These are phyloP conservation scores for Coniochaeta pulveracea DNA, from an alignment of 2,329 filamentous ascomycete species.

Conservation along the genomic window DNA sequence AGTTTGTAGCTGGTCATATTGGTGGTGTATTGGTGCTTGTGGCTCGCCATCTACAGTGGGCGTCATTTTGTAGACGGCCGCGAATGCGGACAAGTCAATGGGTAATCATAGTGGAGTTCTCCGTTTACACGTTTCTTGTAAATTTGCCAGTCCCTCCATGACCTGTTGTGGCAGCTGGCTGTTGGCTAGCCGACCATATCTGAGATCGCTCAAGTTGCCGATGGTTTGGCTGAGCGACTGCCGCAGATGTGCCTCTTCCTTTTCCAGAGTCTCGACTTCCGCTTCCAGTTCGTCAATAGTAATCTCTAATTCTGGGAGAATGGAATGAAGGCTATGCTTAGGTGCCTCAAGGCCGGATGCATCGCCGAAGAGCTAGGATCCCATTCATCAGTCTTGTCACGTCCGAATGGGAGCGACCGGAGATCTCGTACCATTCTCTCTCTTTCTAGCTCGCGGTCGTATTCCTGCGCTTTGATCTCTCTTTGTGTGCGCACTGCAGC, in stretches of 20 bases:
- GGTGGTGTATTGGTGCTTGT: no score
- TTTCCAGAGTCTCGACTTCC: conserved; percentile 54
- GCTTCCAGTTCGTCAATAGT: conserved; percentile 55
- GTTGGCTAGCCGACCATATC: conserved; percentile 66
- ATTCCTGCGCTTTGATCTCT: conserved; percentile 39
- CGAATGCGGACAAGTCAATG: no score
- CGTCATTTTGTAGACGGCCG: no score
- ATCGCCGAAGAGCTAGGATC: conserved; percentile 34
- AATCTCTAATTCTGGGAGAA: conserved; percentile 58
- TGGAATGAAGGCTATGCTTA: conserved; percentile 50
- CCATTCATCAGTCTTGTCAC: conserved; percentile 5
- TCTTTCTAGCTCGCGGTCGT: conserved; percentile 53
- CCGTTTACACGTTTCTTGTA: conserved; percentile 51
- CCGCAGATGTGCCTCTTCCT: conserved; percentile 50
- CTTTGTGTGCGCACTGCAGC: conserved; percentile 43
- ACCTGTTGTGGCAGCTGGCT: conserved; percentile 53
- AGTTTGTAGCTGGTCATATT: no score
- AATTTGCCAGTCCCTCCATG: conserved; percentile 50
- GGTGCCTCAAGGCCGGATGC: conserved; percentile 36
- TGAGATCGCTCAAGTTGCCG: conserved; percentile 67
- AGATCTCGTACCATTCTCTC: conserved; percentile 38
- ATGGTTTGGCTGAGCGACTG: conserved; percentile 54
- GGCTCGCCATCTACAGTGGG: no score
- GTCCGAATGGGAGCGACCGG: conserved; percentile 3
- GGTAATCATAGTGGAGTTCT: conserved; percentile 15